Evolutionary conservation across 2,329 filamentous ascomycete species (phyloP).

Genomic region (Trichophyton benhamiae): DNA sequence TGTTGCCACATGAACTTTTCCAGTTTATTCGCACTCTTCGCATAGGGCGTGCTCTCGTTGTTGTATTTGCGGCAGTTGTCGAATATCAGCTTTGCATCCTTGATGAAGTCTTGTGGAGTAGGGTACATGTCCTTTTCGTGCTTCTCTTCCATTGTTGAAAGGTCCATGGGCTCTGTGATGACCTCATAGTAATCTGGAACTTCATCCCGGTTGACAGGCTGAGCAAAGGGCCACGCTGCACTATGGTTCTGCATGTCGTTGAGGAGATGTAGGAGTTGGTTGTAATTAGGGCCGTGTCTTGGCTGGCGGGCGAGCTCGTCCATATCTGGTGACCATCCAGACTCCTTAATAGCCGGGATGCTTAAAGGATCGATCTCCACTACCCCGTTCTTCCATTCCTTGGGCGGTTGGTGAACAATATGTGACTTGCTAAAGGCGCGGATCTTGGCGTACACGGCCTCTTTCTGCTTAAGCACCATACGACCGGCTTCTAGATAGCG

Average conservation of each 20-base stretch:
- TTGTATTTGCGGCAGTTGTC: constrained; percentile 95
- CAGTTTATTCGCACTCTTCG: constrained; percentile 85
- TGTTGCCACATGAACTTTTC: constrained; percentile 93
- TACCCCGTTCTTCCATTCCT: constrained; percentile 68
- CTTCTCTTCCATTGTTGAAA: constrained; percentile 89
- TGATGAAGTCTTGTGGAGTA: constrained; percentile 83
- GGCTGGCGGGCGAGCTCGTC: constrained; percentile 90
- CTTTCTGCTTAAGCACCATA: constrained; percentile 96
- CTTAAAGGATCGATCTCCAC: constrained; percentile 69
- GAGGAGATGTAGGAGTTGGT: constrained; percentile 79
- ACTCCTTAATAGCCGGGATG: constrained; percentile 78
- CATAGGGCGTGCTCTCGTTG: constrained; percentile 86
- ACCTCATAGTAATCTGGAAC: constrained; percentile 98
- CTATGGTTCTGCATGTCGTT: constrained; percentile 92
- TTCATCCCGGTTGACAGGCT: constrained; percentile 88
- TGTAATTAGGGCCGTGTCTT: constrained; percentile 91
- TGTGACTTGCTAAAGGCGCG: constrained; percentile 81
- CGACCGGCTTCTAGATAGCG: constrained; percentile 85
- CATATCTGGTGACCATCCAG: constrained; percentile 96
- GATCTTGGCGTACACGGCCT: constrained; percentile 89
- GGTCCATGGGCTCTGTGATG: constrained; percentile 95
- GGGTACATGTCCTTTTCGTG: constrained; percentile 87
- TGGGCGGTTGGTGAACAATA: constrained; percentile 71
- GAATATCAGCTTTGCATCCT: constrained; percentile 78
- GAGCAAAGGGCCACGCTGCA: constrained; percentile 86